Evolutionary conservation across 305 asterid species (phyloP).

Genomic region (Striga hermonthica): DNA sequence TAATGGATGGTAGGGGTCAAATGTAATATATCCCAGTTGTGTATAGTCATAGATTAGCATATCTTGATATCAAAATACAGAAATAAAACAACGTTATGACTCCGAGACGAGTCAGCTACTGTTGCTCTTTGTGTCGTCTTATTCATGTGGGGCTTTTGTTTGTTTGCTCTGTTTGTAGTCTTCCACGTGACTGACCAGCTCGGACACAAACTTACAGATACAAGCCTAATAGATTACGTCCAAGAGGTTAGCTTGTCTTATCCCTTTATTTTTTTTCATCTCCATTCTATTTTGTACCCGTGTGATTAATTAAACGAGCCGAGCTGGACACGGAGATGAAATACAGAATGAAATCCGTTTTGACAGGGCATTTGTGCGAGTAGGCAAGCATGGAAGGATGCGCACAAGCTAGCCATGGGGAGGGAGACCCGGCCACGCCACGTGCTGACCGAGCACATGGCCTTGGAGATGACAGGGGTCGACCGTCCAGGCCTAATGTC

Average conservation of each 20-base stretch:
- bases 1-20: slow-evolving; percentile 84
- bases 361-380: slow-evolving; percentile 56
- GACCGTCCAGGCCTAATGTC: slow-evolving; percentile 90
- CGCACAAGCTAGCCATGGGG: slow-evolving; percentile 23
- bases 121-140: slow-evolving; percentile 22
- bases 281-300: neutral
- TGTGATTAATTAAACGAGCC: neutral
- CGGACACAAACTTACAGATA: slow-evolving; percentile 54
- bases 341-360: neutral
- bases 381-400: slow-evolving; percentile 40
- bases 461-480: slow-evolving; percentile 76
- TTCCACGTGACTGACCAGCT: slow-evolving; percentile 86
- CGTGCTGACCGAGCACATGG: slow-evolving; percentile 45
- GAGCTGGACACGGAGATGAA: neutral
- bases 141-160: slow-evolving; percentile 27
- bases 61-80: slow-evolving; percentile 15
- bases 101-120: slow-evolving; percentile 32
- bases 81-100: slow-evolving; percentile 25
- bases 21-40: neutral
- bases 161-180: slow-evolving; percentile 49
- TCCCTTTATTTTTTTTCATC: too few species aligned
- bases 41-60: slow-evolving; percentile 12
- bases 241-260: slow-evolving; percentile 41
- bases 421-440: slow-evolving; percentile 36
- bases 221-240: slow-evolving; percentile 48